These are phyloP conservation scores for Gigaspora rosea DNA, from an alignment of 192 early-diverging fungal genomes.

Conservation along the genomic window DNA sequence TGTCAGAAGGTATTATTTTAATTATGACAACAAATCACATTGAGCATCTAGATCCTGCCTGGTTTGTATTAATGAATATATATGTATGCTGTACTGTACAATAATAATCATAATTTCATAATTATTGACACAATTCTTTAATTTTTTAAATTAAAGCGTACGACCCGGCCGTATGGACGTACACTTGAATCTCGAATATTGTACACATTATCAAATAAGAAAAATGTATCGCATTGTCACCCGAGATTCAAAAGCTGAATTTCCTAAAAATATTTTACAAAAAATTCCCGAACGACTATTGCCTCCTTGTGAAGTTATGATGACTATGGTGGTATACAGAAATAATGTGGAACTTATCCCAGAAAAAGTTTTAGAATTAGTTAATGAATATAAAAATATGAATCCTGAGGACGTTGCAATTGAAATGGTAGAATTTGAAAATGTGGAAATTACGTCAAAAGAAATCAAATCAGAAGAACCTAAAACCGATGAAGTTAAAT, in stretches of 20 bases:
- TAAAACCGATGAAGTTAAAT: too few relatives aligned
- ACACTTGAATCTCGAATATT: slow-evolving; percentile 61
- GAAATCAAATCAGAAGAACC: too few relatives aligned
- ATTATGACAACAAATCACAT: slow-evolving; percentile 70
- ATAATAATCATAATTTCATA: too few relatives aligned
- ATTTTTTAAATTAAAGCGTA: slow-evolving; percentile 19
- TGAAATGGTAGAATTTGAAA: not conserved
- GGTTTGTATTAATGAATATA: slow-evolving; percentile 21
- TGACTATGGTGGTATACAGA: slow-evolving; percentile 58
- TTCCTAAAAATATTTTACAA: slow-evolving; percentile 33
- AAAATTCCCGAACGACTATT: slow-evolving; percentile 52
- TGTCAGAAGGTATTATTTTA: slow-evolving; percentile 55
- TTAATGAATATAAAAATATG: slow-evolving; percentile 12
- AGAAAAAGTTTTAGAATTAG: slow-evolving; percentile 33
- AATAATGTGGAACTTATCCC: slow-evolving; percentile 31
- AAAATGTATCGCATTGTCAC: slow-evolving; percentile 52
- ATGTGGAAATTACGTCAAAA: too few relatives aligned
- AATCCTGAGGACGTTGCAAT: slow-evolving; percentile 8
- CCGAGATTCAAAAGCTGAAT: slow-evolving; percentile 29
- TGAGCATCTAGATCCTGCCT: slow-evolving; percentile 62
- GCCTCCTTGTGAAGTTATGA: slow-evolving; percentile 66
- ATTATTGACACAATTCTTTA: too few relatives aligned
- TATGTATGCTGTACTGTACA: too few relatives aligned
- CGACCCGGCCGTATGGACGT: slow-evolving; percentile 66
- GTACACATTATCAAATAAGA: slow-evolving; percentile 61